These are phyloP conservation scores for Xylaria sp. DNA, from an alignment of 2,329 filamentous ascomycete species.

Conservation along the genomic window DNA sequence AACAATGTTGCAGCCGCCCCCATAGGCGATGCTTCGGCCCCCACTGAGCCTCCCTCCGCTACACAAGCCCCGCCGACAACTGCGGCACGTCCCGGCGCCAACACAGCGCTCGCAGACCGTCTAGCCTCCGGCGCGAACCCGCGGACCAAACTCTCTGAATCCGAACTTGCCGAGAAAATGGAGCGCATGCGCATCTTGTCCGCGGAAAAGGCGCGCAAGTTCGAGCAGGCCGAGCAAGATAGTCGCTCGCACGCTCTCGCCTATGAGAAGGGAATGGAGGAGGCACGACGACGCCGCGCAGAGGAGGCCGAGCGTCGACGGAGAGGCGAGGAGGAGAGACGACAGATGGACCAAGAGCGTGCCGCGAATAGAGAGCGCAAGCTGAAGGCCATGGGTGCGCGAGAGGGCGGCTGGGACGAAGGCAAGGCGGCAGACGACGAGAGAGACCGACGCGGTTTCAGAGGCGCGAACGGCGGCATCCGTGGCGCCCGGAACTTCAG, in stretches of 20 bases:
- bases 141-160: slow-evolving; percentile 68
- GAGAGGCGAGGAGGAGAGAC: slow-evolving; percentile 62
- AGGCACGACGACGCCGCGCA: slow-evolving; percentile 61
- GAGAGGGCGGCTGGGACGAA: slow-evolving; percentile 67
- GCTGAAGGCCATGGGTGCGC: slow-evolving; percentile 65
- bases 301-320: slow-evolving; percentile 63
- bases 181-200: slow-evolving; percentile 68
- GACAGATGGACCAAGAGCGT: slow-evolving; percentile 67
- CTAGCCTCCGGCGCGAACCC: slow-evolving; percentile 66
- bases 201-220: slow-evolving; percentile 67
- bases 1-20: slow-evolving; percentile 20
- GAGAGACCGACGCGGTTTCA: slow-evolving; percentile 55
- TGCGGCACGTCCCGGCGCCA: slow-evolving; percentile 44
- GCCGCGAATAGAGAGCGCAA: slow-evolving; percentile 69
- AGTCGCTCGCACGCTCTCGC: slow-evolving; percentile 65
- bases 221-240: slow-evolving; percentile 67
- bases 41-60: slow-evolving; percentile 30
- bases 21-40: slow-evolving; percentile 7
- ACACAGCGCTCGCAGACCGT: slow-evolving; percentile 54
- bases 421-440: slow-evolving; percentile 60
- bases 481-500: slow-evolving; percentile 51
- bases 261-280: slow-evolving; percentile 65
- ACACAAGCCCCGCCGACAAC: slow-evolving; percentile 37
- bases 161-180: slow-evolving; percentile 68
- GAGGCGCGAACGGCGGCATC: slow-evolving; percentile 52